phyloP scores from a whole-genome alignment of 352 stramenopile genomes.

The Pythium volutum region DNA sequence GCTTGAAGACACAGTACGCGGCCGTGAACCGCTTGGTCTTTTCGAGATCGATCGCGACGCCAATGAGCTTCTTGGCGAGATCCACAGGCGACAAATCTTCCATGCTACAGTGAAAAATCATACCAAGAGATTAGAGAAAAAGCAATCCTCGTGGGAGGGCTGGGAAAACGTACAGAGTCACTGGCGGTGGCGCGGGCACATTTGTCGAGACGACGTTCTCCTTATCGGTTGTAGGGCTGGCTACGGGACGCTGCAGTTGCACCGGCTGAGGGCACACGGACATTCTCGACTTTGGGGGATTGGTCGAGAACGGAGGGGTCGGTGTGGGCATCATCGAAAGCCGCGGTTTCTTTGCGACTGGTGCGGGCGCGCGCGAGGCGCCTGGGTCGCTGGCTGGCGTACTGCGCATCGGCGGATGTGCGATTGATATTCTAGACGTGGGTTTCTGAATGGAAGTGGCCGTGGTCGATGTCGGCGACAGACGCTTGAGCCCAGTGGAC shows the following conservation, averaged over 20 bases:
- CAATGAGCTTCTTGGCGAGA: constrained; percentile 56
- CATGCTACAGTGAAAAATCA: constrained; percentile 5
- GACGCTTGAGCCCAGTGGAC: constrained; percentile 20
- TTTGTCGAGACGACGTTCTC: constrained; percentile 19
- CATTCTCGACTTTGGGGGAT: not conserved
- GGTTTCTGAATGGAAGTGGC: not conserved
- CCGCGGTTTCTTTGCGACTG: constrained; percentile 16
- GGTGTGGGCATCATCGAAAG: constrained; percentile 15
- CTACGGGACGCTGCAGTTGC: not conserved
- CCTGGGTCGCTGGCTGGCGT: not conserved
- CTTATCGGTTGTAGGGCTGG: constrained; percentile 11
- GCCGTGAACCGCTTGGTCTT: constrained; percentile 34
- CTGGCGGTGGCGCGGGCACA: not conserved
- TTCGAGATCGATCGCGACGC: constrained; percentile 50
- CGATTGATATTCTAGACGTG: constrained; percentile 15
- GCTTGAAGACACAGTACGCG: constrained; percentile 52
- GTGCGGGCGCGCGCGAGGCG: not conserved
- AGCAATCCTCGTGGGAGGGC: no score
- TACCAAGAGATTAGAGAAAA: not conserved
- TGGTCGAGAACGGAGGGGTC: not conserved
- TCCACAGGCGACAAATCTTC: constrained; percentile 32
- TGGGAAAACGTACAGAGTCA: constrained; percentile 9
- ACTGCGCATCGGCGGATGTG: constrained; percentile 3
- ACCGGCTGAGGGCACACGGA: constrained; percentile 8
- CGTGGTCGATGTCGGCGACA: not conserved